phyloP scores from a whole-genome alignment of 129 eudicot species.

The Solidago caesia region DNA sequence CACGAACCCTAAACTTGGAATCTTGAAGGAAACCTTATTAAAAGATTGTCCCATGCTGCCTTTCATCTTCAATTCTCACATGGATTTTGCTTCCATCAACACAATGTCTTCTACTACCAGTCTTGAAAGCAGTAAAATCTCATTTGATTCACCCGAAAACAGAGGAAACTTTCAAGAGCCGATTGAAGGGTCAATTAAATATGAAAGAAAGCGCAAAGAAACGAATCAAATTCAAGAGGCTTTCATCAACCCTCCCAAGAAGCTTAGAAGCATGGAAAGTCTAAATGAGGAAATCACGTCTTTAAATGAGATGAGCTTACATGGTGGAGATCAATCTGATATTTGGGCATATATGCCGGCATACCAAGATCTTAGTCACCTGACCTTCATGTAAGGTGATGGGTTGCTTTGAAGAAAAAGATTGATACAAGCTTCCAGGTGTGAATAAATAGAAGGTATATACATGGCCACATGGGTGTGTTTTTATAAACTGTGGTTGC shows the following conservation, averaged over 20 bases:
- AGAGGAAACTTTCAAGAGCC: not conserved
- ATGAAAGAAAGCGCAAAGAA: slow-evolving; percentile 26
- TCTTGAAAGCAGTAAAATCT: slow-evolving; percentile 28
- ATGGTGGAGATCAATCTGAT: slow-evolving; percentile 16
- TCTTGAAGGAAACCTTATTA: slow-evolving; percentile 26
- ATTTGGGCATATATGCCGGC: slow-evolving; percentile 28
- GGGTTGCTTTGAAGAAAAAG: slow-evolving; percentile 7
- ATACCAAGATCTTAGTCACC: slow-evolving; percentile 31
- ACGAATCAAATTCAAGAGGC: slow-evolving; percentile 12
- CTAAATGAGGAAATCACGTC: slow-evolving; percentile 15
- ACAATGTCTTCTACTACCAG: slow-evolving; percentile 30
- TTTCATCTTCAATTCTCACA: slow-evolving; percentile 41
- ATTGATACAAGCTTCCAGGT: not conserved
- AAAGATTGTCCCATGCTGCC: slow-evolving; percentile 50
- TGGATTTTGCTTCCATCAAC: slow-evolving; percentile 27
- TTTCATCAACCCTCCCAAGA: slow-evolving; percentile 21
- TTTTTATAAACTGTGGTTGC: slow-evolving; percentile 28
- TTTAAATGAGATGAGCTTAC: slow-evolving; percentile 21
- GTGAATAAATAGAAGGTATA: not conserved
- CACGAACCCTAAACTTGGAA: slow-evolving; percentile 26
- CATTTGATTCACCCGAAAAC: slow-evolving; percentile 22
- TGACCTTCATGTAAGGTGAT: slow-evolving; percentile 29
- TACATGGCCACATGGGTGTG: slow-evolving; percentile 6
- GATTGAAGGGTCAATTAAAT: not conserved
- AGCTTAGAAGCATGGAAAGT: slow-evolving; percentile 24